A percentile compares a stretch with the other conserved stretches of the same genome.
These are phyloP conservation scores for Cutaneotrichosporon cavernicola DNA, from an alignment of 1,284 basidiomycete genomes.

Conservation along the genomic window DNA sequence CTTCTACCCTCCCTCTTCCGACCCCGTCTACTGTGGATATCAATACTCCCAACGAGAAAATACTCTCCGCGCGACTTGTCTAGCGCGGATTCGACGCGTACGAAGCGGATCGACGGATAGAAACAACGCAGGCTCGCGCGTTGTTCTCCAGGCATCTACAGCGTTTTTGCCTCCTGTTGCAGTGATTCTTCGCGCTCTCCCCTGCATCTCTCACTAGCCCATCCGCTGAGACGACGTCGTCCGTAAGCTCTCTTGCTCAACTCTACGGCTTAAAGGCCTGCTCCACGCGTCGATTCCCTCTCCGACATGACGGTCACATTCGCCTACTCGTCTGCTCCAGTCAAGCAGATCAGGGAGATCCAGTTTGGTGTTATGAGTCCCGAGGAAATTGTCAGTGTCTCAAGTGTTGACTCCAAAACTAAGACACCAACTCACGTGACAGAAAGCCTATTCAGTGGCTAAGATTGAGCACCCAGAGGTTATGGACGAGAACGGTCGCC, in stretches of 20 bases:
- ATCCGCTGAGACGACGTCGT: neutral
- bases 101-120: neutral
- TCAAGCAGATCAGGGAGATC: constrained; percentile 93
- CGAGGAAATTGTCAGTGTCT: constrained; percentile 89
- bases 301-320: constrained; percentile 53
- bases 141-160: neutral
- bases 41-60: neutral
- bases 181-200: neutral
- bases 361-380: constrained; percentile 99
- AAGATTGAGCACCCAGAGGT: constrained; percentile 99
- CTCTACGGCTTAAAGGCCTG: neutral
- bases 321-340: constrained; percentile 84
- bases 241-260: neutral
- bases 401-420: neutral
- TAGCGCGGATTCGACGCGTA: constrained; percentile 2
- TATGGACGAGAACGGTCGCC: constrained; percentile 91
- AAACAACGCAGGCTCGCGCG: neutral
- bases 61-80: neutral
- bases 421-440: constrained; percentile 25
- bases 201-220: neutral
- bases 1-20: neutral
- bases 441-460: constrained; percentile 97
- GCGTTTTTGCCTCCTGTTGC: neutral
- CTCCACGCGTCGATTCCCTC: neutral
- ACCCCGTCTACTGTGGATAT: neutral